phyloP scores from a whole-genome alignment of 2,329 filamentous ascomycete genomes.

The Sarocladiaceae sp. region DNA sequence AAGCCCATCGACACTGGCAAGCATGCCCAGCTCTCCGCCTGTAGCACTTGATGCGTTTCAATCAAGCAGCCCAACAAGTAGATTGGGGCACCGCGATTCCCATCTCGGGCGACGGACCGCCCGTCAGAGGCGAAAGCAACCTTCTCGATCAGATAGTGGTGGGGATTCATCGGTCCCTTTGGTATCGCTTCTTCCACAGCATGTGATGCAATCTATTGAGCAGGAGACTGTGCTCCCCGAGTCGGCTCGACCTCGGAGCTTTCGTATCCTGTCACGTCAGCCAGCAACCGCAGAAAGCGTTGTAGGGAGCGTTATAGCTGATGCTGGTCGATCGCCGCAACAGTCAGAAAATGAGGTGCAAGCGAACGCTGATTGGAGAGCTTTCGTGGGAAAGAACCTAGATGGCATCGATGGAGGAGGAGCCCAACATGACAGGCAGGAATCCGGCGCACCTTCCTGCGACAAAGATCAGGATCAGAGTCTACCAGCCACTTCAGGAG shows the following conservation, averaged over 20 bases:
- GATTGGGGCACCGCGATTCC: neutral
- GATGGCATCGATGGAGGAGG: neutral
- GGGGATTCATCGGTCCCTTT: too few species aligned
- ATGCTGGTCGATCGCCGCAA: neutral
- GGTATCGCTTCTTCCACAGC: too few species aligned
- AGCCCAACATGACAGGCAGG: too few species aligned
- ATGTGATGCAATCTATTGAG: too few species aligned
- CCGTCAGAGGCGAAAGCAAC: neutral
- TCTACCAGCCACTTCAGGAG: too few species aligned
- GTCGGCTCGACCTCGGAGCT: too few species aligned
- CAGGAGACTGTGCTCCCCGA: too few species aligned
- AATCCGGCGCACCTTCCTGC: too few species aligned
- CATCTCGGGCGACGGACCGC: neutral
- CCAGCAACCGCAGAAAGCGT: conserved; percentile 2
- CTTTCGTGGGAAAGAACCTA: neutral
- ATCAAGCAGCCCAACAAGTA: neutral
- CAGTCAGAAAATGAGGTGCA: too few species aligned
- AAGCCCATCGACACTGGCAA: neutral
- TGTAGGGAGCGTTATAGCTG: conserved; percentile 6
- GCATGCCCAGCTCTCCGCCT: neutral
- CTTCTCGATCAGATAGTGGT: neutral
- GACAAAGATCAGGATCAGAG: too few species aligned
- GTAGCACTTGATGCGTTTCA: conserved; percentile 1
- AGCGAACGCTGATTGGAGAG: neutral
- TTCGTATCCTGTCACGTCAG: too few species aligned